Conservation (phyloP, 1,284 basidiomycete genomes). For the Ganoderma lingzhi region DNA sequence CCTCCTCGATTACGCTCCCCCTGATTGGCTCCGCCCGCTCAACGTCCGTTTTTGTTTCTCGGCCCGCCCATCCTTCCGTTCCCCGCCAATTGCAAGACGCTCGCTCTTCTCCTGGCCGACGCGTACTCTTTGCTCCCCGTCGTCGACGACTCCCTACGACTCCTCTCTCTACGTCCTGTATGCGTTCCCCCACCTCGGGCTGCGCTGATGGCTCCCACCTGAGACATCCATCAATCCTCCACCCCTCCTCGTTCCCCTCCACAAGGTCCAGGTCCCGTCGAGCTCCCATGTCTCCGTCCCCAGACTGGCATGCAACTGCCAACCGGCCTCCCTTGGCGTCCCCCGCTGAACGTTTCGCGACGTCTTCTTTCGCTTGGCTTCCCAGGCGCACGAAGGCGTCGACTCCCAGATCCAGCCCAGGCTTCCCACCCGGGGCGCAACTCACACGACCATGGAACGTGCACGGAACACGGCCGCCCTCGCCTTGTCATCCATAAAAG, state of each 20-base stretch:
- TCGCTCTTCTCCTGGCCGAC: not conserved
- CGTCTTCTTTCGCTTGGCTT: not conserved
- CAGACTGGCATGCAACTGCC: not conserved
- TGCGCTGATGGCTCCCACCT: not conserved
- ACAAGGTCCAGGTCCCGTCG: not conserved
- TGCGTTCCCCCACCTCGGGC: not conserved
- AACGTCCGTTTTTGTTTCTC: not conserved
- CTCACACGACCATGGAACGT: slow-evolving; percentile 3
- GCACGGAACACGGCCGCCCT: not conserved
- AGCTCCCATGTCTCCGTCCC: not conserved
- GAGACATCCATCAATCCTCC: not conserved
- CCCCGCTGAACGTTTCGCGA: not conserved
- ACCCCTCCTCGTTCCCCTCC: not conserved
- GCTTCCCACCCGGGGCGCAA: slow-evolving; percentile 4
- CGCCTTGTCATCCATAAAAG: not conserved
- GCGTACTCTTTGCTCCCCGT: not conserved
- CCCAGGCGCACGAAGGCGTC: not conserved
- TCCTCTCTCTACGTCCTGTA: not conserved
- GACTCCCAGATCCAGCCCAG: not conserved
- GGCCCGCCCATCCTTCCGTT: not conserved
- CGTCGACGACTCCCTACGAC: not conserved
- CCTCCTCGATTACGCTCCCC: slow-evolving; percentile 20
- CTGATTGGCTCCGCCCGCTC: slow-evolving; percentile 30
- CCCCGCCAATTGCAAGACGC: not conserved
- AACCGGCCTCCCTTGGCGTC: not conserved